Conservation (phyloP, 345 rosid genomes). For the Ceriops tagal region DNA sequence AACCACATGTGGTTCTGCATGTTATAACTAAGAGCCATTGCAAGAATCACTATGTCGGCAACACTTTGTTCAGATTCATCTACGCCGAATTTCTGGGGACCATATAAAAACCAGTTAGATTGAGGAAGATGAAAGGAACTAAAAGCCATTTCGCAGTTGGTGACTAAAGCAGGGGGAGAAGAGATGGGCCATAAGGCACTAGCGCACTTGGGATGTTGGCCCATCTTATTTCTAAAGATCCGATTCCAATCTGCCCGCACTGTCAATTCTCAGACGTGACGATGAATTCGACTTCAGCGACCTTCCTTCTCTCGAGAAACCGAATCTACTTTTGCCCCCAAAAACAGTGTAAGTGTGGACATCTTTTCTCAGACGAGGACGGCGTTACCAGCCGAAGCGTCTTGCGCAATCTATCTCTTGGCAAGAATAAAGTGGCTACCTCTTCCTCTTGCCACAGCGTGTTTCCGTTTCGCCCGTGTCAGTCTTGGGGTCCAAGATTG, state of each 20-base stretch:
- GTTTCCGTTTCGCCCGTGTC: too few relatives aligned
- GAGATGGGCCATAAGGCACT: background rate
- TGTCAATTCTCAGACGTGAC: background rate
- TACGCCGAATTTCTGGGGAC: background rate
- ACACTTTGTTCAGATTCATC: background rate
- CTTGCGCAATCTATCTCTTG: slow-evolving; percentile 7
- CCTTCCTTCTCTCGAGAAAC: background rate
- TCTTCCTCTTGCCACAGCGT: background rate
- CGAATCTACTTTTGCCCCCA: background rate
- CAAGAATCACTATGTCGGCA: background rate
- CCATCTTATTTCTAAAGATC: slow-evolving; percentile 5
- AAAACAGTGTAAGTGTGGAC: slow-evolving; percentile 1
- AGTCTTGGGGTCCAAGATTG: too few relatives aligned
- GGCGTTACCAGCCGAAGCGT: slow-evolving; percentile 9
- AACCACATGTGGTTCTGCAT: slow-evolving; percentile 4
- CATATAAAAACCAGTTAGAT: background rate
- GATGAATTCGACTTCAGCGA: background rate
- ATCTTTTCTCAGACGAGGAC: background rate
- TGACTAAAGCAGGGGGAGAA: background rate
- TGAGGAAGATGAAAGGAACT: slow-evolving; percentile 12
- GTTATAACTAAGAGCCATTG: slow-evolving; percentile 2
- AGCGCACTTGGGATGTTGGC: slow-evolving; percentile 2
- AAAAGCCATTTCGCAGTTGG: background rate
- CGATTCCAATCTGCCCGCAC: background rate
- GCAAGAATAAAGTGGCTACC: background rate